Base-by-base conservation (phyloP, 192 early-diverging fungal species). In the Powellomyces hirtus region DNA sequence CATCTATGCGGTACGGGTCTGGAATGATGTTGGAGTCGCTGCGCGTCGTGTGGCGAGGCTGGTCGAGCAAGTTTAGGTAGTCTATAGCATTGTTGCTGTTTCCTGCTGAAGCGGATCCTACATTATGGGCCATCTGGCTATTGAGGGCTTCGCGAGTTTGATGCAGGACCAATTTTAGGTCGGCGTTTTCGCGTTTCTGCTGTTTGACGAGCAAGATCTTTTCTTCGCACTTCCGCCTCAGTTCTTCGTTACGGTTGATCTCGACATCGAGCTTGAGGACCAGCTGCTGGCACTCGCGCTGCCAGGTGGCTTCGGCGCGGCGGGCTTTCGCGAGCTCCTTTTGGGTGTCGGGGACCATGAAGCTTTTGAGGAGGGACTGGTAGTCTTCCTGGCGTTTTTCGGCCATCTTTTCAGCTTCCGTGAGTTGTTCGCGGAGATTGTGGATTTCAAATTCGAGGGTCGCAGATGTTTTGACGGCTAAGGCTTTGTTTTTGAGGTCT, bases 381-480 rank as follows among this genome's bases (percentile, higher is more conserved):
- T 84, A 77, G 75, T 77, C 80, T 59, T 80, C 69, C 66, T 84
- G 80, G 38, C 82, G 70, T 51, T 66, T 67, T 40, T 75, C 69
- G 31, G 72, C 68, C 63, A 70, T 73, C 24, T 67, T 74, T 70
- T 83, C 80, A 0, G 78, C 70, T 57, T 81, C 76, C 6, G 77
- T 30, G 16, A 84, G 73, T 69, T 84, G 74, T 30, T 75, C 79
- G 14, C 20, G 40, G 4, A 85, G 70, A 57, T 63, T 74, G 27
- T 63, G 64, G 22, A 85, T 82, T 57, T 85, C 83, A 75, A 82
- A 84, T 63, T 85, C 82, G 16, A 85, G 49, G 10, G 73, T 66
- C 4, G 65, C 38, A 16, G 76, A 70, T 3, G 51, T 66, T 66
- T 72, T 68, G 42, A 29, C 5, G 36, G 36, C 26, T 38, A 69